These are phyloP conservation scores for Aspergillus panamensis DNA, from an alignment of 495 filamentous ascomycete genomes.

Conservation along the genomic window DNA sequence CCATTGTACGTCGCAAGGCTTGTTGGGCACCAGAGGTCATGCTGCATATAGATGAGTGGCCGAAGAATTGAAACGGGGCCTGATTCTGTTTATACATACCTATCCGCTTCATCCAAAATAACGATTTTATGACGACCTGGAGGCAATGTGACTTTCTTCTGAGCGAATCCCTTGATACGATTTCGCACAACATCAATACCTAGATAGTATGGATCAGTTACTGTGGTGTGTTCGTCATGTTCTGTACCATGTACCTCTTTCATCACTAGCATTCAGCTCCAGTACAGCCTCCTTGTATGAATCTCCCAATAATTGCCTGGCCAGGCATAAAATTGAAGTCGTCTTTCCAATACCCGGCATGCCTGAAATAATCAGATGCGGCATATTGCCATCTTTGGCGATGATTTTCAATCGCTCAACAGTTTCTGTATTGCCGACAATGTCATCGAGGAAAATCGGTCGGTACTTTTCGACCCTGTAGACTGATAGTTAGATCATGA, in stretches of 20 bases:
- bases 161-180: constrained; percentile 96
- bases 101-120: constrained; percentile 96
- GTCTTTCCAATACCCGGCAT: constrained; percentile 99
- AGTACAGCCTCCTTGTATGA: constrained; percentile 97
- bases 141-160: constrained; percentile 98
- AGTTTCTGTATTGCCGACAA: constrained; percentile 96
- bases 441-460: constrained; percentile 88
- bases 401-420: constrained; percentile 98
- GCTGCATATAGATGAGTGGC: constrained; percentile 11
- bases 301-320: constrained; percentile 85
- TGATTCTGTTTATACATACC: constrained; percentile 31
- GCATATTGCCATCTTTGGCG: constrained; percentile 98
- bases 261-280: constrained; percentile 93
- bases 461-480: constrained; percentile 97
- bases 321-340: constrained; percentile 90
- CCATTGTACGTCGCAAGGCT: constrained; percentile 93
- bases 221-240: background rate
- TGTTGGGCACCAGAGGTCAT: constrained; percentile 98
- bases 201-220: constrained; percentile 27
- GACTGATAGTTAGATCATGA: background rate
- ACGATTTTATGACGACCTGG: constrained; percentile 90
- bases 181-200: constrained; percentile 98
- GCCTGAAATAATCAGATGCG: constrained; percentile 97
- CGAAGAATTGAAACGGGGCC: background rate
- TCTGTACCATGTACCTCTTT: constrained; percentile 59